Evolutionary conservation across 352 stramenopile genomes (phyloP), one percentile per base, ranked within the genome.

Genomic region (Pythium brachiatum): DNA sequence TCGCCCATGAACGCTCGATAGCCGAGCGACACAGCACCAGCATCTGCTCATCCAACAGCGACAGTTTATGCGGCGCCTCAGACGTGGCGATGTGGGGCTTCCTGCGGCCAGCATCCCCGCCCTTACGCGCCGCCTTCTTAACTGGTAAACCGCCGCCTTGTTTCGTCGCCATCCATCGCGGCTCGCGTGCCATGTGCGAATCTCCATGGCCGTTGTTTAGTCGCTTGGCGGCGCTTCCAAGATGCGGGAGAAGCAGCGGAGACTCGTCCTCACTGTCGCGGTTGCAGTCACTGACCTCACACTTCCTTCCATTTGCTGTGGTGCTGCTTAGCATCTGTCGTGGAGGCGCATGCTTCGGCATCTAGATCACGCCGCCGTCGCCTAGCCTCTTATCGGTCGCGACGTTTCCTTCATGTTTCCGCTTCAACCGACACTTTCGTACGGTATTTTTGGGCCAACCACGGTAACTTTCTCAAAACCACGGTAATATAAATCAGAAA

Each of bases 11-110:
- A 0, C 57, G 75, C 55, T 77, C 76, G 32, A 90, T 70, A 3
- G 78, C 74, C 11, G 82, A 89, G 38, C 83, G 79, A 32, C 82
- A 89, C 29, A 91, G 47, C 41, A 88, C 75, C 25, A 91, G 43
- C 31, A 91, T 70, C 2, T 76, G 78, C 60, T 89, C 76, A 21
- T 91, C 79, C 43, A 91, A n/a, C 20, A 68, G 62, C 26, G 43
- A 58, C 15, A 73, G 61, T 27, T 48, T 21, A 12, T 53, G 52
- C 20, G 52, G 32, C 31, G 21, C 31, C 32, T 34, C 9, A 3
- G 26, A 34, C 9, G 3, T 21, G 50, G n/a, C 50, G 50, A 43
- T 47, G n/a, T 47, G 39, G 2, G 39, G 7, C 39, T 47, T 47
- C n/a, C 39, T 27, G 5, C 39, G 20, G 4, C 36, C 36, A 21